Evolutionary conservation across 768 basidiomycete species (phyloP), one percentile per base, ranked within the genome.

Genomic region (Chalciporus chontae): DNA sequence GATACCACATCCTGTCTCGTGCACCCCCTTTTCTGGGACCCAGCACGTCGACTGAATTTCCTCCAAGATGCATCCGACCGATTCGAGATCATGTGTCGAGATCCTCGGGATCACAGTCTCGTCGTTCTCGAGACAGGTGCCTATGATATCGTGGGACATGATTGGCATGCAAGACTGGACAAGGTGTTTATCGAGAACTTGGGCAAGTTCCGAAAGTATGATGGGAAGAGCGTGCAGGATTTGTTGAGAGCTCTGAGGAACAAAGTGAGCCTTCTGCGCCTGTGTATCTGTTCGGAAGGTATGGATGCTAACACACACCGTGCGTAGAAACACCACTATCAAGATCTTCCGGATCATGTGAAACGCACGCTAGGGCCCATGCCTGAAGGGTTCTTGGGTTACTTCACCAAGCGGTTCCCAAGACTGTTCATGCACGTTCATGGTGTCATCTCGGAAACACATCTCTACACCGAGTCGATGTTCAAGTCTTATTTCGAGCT

Each of bases 21-120:
- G 18, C 95, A 98, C 71, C 96, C 96, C 0, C 95, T 90, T 76
- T 99, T 97, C 75, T 99, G 96, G 96, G 85, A 93, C 47, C 73
- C 94, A 0, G 85, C 78, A 8, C 83, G 87, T 49, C 80, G 95
- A 37, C 72, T 99, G 5, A 83, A 80, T 44, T 99, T 99, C 77
- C 74, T 99, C n/a, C 94, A 95, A 68, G 96, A 98, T 55, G 91
- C 94, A 0, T 96, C 94, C 0, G 95, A 98, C 69, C 82, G 94
- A 5, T 99, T 98, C 67, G 96, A 98, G 69, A 94, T 94, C 65
- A 95, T 98, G 92, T 89, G 86, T 57, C 82, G 92, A 26, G 94
- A 95, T 42, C 94, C 94, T 0, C 84, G 83, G 49, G 91, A 95
- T 49, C 76, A 81, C 0, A 77, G 82, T 48, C 76, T 99, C 19